Percentiles rank a stretch among this genome's conserved stretches.
These are phyloP conservation scores for Zoysia japonica DNA, from an alignment of 176 grass and related monocot species.

Conservation along the genomic window DNA sequence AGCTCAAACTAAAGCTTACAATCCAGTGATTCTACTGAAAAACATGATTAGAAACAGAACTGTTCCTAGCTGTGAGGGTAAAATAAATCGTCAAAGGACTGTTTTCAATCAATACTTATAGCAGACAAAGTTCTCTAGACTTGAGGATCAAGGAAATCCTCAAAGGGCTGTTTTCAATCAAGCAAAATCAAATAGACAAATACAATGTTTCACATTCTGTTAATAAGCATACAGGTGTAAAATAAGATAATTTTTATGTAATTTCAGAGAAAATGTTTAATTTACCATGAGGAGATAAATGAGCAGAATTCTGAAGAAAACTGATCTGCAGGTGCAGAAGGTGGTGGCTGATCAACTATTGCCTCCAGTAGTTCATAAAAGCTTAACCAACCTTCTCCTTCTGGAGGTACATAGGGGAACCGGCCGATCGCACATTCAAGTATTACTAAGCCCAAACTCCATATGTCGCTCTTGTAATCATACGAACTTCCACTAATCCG, in stretches of 20 bases:
- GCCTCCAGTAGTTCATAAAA: slow-evolving; percentile 98
- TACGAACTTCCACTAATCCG: slow-evolving; percentile 91
- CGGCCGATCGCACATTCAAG: slow-evolving; percentile 93
- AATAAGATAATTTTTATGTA: slow-evolving; percentile 19
- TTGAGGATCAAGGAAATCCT: not conserved
- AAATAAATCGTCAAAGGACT: not conserved
- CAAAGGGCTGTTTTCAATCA: not conserved
- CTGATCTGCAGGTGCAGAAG: slow-evolving; percentile 86
- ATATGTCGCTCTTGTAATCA: slow-evolving; percentile 97
- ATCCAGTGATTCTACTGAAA: not conserved
- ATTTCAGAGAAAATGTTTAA: slow-evolving; percentile 8
- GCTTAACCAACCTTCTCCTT: slow-evolving; percentile 79
- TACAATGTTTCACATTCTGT: not conserved
- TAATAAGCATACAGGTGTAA: not conserved
- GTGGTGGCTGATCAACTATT: slow-evolving; percentile 97
- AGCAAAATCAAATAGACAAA: not conserved
- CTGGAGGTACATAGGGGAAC: slow-evolving; percentile 85
- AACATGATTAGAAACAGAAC: not conserved
- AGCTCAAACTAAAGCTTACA: not conserved
- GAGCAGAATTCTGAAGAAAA: slow-evolving; percentile 96
- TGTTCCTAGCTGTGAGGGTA: not conserved
- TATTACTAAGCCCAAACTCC: slow-evolving; percentile 98
- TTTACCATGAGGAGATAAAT: slow-evolving; percentile 89
- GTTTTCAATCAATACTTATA: not conserved
- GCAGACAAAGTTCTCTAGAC: too few species aligned